Percentiles rank a stretch among this genome's conserved stretches.
phyloP scores from a whole-genome alignment of 129 eudicot species.

The carrot (Daucus carota) region DH1_v3.0 NC_030385.2:39770001-39770500 shows the following conservation, averaged over 20 bases:
- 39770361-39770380: slow-evolving; percentile 9
- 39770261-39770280: slow-evolving; percentile 43
- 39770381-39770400: not conserved
- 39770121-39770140: not conserved
- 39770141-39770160: not conserved
- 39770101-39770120: too few species aligned
- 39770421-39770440: not conserved
- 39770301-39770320: slow-evolving; percentile 79
- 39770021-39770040: not conserved
- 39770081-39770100: too few species aligned
- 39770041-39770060: not conserved
- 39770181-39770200: not conserved
- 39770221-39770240: not conserved
- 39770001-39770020: too few species aligned
- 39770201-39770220: not conserved
- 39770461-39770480: not conserved
- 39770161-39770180: not conserved
- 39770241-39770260: not conserved
- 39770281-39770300: slow-evolving; percentile 42
- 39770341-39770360: slow-evolving; percentile 35
- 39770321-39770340: slow-evolving; percentile 91
- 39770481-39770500: too few species aligned
- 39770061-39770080: too few species aligned
- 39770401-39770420: not conserved
- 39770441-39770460: not conserved